Evolutionary conservation across 129 eudicot species (phyloP).

Genomic region (Tanacetum coccineum): DNA sequence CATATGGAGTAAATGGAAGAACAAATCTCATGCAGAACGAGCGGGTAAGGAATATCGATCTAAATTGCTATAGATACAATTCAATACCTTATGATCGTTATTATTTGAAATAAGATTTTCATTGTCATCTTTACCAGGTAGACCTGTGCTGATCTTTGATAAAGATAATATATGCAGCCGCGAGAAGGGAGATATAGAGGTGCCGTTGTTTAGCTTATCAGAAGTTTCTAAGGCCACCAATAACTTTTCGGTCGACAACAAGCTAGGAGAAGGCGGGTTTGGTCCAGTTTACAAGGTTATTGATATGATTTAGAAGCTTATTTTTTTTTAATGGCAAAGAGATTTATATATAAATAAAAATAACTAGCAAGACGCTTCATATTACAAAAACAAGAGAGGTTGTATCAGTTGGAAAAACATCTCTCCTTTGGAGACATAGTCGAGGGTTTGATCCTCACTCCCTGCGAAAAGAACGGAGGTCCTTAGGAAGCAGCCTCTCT

Average conservation of each 20-base stretch:
- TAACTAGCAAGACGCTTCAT: too few species aligned
- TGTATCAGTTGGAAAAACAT: too few species aligned
- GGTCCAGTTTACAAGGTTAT: not conserved
- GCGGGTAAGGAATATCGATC: not conserved
- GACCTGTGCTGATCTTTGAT: not conserved
- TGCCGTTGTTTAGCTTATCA: not conserved
- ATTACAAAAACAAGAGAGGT: too few species aligned
- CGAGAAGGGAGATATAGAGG: not conserved
- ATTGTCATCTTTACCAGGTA: not conserved
- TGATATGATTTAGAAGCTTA: not conserved
- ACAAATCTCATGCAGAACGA: conserved; percentile 1
- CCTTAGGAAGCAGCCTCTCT: too few species aligned
- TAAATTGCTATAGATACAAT: not conserved
- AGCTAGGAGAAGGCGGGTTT: not conserved
- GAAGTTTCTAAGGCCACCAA: not conserved
- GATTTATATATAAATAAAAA: too few species aligned
- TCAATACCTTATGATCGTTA: not conserved
- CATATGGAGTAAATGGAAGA: not conserved
- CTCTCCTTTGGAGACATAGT: too few species aligned
- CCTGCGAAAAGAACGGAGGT: too few species aligned
- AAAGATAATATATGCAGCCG: not conserved
- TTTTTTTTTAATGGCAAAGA: too few species aligned
- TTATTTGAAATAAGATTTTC: not conserved
- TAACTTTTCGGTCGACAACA: not conserved
- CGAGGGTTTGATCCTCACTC: too few species aligned